Evolutionary conservation across 179 eudicot genomes (phyloP).

Genomic region (Drosera spatulata): DNA sequence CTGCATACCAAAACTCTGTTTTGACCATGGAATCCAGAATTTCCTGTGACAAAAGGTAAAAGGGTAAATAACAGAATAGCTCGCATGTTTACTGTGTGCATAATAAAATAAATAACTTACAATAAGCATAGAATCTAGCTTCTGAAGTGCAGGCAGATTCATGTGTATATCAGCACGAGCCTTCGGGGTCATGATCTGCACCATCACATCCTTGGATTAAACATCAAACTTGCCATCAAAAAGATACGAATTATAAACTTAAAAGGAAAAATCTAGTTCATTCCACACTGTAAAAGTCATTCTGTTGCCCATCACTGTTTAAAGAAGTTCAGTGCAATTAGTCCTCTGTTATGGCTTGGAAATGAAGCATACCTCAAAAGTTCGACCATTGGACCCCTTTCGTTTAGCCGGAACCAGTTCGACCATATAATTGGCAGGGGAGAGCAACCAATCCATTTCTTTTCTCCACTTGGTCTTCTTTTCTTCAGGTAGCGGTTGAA

Average conservation of each 20-base stretch:
- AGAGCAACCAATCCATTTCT: conserved; percentile 92
- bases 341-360: too few species aligned
- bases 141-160: conserved; percentile 89
- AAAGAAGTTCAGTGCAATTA: too few species aligned
- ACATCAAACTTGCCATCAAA: too few species aligned
- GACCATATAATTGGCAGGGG: conserved; percentile 87
- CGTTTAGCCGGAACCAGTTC: conserved; percentile 90
- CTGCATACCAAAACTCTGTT: conserved; percentile 84
- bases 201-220: background rate
- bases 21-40: conserved; percentile 67
- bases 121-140: conserved; percentile 91
- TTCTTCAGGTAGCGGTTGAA: conserved; percentile 81
- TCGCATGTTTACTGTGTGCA: background rate
- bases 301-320: too few species aligned
- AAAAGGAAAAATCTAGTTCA: too few species aligned
- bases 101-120: conserved; percentile 13
- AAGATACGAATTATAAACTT: too few species aligned
- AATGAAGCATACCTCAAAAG: conserved; percentile 46
- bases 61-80: background rate
- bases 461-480: conserved; percentile 61
- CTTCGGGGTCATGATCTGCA: conserved; percentile 93
- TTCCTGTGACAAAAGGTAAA: conserved; percentile 33
- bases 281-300: too few species aligned
- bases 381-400: conserved; percentile 54
- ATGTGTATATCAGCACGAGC: conserved; percentile 79